A percentile compares a stretch with the other conserved stretches of the same genome.
Conservation (phyloP, 1,139 yeast species). For the Suzukiozyma palmioleophila region DNA sequence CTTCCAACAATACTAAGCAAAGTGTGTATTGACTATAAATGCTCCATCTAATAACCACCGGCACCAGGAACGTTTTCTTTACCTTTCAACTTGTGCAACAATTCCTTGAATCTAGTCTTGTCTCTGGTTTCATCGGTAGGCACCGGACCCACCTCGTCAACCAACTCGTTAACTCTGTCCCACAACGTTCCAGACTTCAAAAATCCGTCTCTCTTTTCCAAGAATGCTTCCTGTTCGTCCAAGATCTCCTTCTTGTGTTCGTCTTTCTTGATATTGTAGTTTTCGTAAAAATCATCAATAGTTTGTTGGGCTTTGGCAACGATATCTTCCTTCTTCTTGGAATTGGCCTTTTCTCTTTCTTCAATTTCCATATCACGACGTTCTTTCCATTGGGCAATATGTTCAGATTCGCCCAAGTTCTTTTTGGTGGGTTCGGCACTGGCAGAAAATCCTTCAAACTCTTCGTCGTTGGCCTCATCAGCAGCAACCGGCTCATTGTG, state of each 20-base stretch:
- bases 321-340: constrained; percentile 62
- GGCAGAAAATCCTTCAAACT: constrained; percentile 23
- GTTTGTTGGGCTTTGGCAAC: constrained; percentile 78
- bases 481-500: constrained; percentile 19
- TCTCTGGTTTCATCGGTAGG: constrained; percentile 50
- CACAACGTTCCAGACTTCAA: constrained; percentile 78
- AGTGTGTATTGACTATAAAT: neutral
- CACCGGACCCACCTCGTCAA: constrained; percentile 41
- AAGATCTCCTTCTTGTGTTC: constrained; percentile 60
- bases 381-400: constrained; percentile 75
- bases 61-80: constrained; percentile 71
- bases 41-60: constrained; percentile 24
- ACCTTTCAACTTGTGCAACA: constrained; percentile 60
- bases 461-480: constrained; percentile 20
- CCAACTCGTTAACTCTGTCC: constrained; percentile 69
- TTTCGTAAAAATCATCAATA: constrained; percentile 91
- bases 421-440: constrained; percentile 7
- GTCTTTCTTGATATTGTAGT: constrained; percentile 83
- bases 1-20: neutral
- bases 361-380: constrained; percentile 78
- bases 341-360: constrained; percentile 74
- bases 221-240: constrained; percentile 66
- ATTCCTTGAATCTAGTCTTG: constrained; percentile 67
- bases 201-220: constrained; percentile 75
- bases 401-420: constrained; percentile 47